A percentile compares a stretch with the other conserved stretches of the same genome.
These are phyloP conservation scores for Hanseniaspora singularis DNA, from an alignment of 805 yeast genomes.

Conservation along the genomic window DNA sequence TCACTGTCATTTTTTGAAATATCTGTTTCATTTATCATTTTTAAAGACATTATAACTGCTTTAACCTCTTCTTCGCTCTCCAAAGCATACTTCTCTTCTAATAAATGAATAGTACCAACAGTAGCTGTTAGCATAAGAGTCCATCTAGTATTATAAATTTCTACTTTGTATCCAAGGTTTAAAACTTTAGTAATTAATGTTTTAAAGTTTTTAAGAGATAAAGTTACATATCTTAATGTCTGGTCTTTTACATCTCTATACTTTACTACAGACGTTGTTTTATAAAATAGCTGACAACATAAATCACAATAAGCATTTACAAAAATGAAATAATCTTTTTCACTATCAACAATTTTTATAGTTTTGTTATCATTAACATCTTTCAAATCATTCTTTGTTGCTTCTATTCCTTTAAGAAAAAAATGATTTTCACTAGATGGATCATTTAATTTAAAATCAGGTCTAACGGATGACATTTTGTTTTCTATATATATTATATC, in stretches of 20 bases:
- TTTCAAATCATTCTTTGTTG: slow-evolving; percentile 4
- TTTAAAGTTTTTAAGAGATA: slow-evolving; percentile 62
- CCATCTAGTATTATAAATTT: slow-evolving; percentile 64
- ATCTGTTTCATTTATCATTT: slow-evolving; percentile 21
- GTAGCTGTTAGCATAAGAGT: slow-evolving; percentile 25
- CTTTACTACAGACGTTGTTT: slow-evolving; percentile 72
- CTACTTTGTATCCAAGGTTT: slow-evolving; percentile 63
- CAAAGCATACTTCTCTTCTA: slow-evolving; percentile 2
- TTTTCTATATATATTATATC: neutral
- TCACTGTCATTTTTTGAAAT: neutral
- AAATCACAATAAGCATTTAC: slow-evolving; percentile 1
- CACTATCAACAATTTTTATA: neutral
- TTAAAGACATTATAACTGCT: slow-evolving; percentile 26
- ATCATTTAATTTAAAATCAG: slow-evolving; percentile 48
- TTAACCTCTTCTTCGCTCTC: slow-evolving; percentile 22
- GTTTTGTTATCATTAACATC: neutral
- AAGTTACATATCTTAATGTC: slow-evolving; percentile 45
- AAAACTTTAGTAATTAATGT: slow-evolving; percentile 55
- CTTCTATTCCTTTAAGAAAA: slow-evolving; percentile 35
- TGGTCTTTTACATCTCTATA: slow-evolving; percentile 33
- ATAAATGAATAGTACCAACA: slow-evolving; percentile 1
- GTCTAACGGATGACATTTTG: slow-evolving; percentile 33
- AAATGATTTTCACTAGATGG: slow-evolving; percentile 39
- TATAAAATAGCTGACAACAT: slow-evolving; percentile 43
- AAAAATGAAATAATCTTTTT: slow-evolving; percentile 6